phyloP scores from a whole-genome alignment of 805 yeast species.

The Candida loeiensis region DNA sequence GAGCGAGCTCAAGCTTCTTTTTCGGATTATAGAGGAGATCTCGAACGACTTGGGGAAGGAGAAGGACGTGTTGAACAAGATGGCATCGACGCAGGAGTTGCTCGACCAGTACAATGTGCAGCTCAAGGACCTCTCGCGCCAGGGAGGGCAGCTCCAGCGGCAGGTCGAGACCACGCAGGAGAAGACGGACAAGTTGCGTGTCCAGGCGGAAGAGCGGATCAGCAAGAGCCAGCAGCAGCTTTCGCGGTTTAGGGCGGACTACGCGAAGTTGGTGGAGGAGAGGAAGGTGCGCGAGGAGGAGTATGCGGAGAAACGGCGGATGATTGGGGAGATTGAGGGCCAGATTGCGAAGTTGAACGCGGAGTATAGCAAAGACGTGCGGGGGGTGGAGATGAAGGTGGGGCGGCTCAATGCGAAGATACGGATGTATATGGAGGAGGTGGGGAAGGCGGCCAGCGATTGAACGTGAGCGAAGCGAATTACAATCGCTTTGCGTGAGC shows the following conservation, averaged over 20 bases:
- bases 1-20: slow-evolving; percentile 38
- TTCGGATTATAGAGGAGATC: slow-evolving; percentile 51
- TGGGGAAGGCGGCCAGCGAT: slow-evolving; percentile 31
- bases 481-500: neutral
- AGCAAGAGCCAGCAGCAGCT: slow-evolving; percentile 40
- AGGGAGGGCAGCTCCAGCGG: slow-evolving; percentile 44
- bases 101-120: slow-evolving; percentile 36
- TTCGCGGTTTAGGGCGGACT: slow-evolving; percentile 41
- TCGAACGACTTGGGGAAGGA: slow-evolving; percentile 44
- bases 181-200: slow-evolving; percentile 41
- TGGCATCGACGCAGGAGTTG: slow-evolving; percentile 38
- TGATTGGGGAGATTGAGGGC: slow-evolving; percentile 43
- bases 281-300: slow-evolving; percentile 48
- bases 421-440: slow-evolving; percentile 48
- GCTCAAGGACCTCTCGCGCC: slow-evolving; percentile 40
- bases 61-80: slow-evolving; percentile 37
- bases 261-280: slow-evolving; percentile 47
- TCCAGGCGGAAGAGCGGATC: slow-evolving; percentile 45
- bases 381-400: slow-evolving; percentile 51
- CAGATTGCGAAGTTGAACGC: slow-evolving; percentile 36
- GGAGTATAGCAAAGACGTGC: slow-evolving; percentile 50
- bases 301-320: slow-evolving; percentile 44
- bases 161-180: slow-evolving; percentile 50
- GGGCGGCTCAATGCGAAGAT: slow-evolving; percentile 55
- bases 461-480: neutral